Conservation (phyloP, 225 moss, liverwort and hornwort genomes). For the Polytrichum commune region DNA sequence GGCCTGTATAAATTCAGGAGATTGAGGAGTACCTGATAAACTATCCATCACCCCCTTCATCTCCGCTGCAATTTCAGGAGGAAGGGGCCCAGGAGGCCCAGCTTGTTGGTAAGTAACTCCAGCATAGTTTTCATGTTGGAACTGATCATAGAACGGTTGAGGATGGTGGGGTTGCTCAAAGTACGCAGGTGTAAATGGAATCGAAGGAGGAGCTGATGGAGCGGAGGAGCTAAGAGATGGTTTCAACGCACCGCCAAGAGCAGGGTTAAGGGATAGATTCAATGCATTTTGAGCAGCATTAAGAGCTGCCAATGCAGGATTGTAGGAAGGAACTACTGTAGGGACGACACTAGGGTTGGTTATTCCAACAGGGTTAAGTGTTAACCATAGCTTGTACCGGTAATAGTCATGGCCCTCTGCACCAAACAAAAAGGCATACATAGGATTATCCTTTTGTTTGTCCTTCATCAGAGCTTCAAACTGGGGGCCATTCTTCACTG, state of each 20-base stretch:
- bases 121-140: conserved; percentile 71
- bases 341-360: conserved; percentile 24
- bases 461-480: conserved; percentile 99
- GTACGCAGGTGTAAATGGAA: conserved; percentile 42
- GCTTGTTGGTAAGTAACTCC: conserved; percentile 50
- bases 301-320: conserved; percentile 57
- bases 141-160: conserved; percentile 86
- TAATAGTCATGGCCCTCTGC: conserved; percentile 95
- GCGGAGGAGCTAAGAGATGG: conserved; percentile 48
- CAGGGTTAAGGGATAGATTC: conserved; percentile 51
- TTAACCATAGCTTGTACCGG: conserved; percentile 81
- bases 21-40: conserved; percentile 50
- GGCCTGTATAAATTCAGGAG: neutral
- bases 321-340: conserved; percentile 30
- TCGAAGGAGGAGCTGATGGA: conserved; percentile 44
- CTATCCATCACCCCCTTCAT: conserved; percentile 79
- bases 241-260: conserved; percentile 54
- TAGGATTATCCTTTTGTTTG: conserved; percentile 91
- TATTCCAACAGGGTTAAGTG: conserved; percentile 54
- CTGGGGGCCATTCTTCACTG: conserved; percentile 95
- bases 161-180: conserved; percentile 62
- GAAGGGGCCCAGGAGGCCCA: conserved; percentile 53
- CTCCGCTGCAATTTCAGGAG: conserved; percentile 61
- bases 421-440: conserved; percentile 92
- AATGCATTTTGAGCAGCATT: conserved; percentile 65